Percentiles rank a stretch among this genome's conserved stretches.
phyloP scores from a whole-genome alignment of 805 yeast species.

The Nakazawaea ishiwadae region DNA sequence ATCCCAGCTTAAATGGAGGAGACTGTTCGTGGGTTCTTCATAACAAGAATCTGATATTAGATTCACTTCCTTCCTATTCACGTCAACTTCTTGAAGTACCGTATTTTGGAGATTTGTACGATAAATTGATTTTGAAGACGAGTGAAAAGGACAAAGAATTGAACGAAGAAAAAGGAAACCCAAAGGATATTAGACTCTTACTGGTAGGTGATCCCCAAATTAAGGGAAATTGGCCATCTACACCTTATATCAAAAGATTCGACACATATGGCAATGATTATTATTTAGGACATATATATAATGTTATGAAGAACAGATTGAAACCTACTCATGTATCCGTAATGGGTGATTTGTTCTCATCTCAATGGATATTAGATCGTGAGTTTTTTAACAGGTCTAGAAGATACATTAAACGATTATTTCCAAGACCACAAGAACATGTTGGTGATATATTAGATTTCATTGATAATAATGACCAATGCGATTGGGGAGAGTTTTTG shows the following conservation, averaged over 20 bases:
- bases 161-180: conserved; percentile 16
- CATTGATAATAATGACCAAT: conserved; percentile 42
- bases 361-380: conserved; percentile 90
- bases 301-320: conserved; percentile 56
- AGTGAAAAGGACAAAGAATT: conserved; percentile 15
- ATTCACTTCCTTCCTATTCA: conserved; percentile 15
- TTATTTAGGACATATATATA: conserved; percentile 80
- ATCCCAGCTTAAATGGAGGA: conserved; percentile 56
- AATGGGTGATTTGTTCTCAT: conserved; percentile 88
- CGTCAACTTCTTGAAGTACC: conserved; percentile 21
- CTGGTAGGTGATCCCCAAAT: conserved; percentile 98
- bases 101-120: conserved; percentile 28
- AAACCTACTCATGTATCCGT: conserved; percentile 80
- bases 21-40: conserved; percentile 58
- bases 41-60: conserved; percentile 18
- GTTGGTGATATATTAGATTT: conserved; percentile 44
- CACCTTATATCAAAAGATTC: conserved; percentile 66
- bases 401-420: conserved; percentile 68
- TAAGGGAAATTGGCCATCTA: conserved; percentile 75
- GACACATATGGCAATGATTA: conserved; percentile 90
- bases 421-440: conserved; percentile 52
- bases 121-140: conserved; percentile 22
- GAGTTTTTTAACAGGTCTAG: conserved; percentile 80
- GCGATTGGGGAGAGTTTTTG: conserved; percentile 49
- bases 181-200: conserved; percentile 56